Evolutionary conservation across 78 protist species (phyloP).

Genomic region (Speleostelium caveatum): DNA sequence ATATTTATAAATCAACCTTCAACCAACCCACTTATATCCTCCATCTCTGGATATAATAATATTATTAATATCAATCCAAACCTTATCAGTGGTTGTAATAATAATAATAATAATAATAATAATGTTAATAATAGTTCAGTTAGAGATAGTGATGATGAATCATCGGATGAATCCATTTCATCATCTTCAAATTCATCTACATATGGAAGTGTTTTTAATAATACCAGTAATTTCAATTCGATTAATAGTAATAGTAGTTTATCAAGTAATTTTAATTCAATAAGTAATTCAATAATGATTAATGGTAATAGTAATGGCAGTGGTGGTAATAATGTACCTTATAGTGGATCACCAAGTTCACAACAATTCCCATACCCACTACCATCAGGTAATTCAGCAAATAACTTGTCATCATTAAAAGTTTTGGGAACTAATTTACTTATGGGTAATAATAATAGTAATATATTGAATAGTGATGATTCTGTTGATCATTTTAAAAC

Average conservation of each 20-base stretch:
- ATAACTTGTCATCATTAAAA: no score
- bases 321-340: neutral
- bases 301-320: neutral
- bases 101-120: neutral
- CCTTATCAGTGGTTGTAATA: neutral
- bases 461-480: neutral
- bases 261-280: no score
- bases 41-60: neutral
- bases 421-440: no score
- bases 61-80: no score
- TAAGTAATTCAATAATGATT: neutral
- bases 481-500: slow-evolving; percentile 25
- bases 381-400: no score
- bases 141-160: neutral
- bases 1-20: no score
- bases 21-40: neutral
- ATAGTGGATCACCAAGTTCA: no score
- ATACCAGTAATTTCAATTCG: neutral
- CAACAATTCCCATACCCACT: no score
- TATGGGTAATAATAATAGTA: neutral
- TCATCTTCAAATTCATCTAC: slow-evolving; percentile 4
- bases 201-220: neutral
- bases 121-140: neutral
- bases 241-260: neutral
- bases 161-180: neutral